phyloP scores from a whole-genome alignment of 73 alveolate genomes.

The Tetrahymena borealis region DNA sequence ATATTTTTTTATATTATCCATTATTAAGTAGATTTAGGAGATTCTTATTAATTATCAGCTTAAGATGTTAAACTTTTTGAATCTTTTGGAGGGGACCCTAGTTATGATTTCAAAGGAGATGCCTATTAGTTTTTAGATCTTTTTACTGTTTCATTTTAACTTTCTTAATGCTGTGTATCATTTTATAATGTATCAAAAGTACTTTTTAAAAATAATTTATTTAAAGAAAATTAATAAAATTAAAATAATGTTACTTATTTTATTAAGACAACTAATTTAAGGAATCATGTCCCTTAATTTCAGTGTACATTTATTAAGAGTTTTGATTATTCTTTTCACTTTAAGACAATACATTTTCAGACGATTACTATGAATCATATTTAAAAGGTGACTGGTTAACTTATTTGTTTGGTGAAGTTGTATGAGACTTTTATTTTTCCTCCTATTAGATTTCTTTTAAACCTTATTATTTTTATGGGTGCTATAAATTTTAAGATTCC shows the following conservation, averaged over 20 bases:
- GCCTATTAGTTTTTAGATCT: not conserved
- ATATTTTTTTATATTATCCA: not conserved
- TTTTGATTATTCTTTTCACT: not conserved
- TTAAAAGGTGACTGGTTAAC: not conserved
- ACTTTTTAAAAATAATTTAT: not conserved
- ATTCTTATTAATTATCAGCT: not conserved
- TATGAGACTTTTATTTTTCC: not conserved
- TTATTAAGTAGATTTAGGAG: not conserved
- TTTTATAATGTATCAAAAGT: not conserved
- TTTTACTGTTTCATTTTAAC: not conserved
- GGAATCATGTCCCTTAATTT: not conserved
- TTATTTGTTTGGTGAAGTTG: not conserved
- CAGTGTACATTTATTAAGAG: not conserved
- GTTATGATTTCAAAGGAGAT: not conserved
- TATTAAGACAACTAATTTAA: not conserved
- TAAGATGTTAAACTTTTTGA: not conserved
- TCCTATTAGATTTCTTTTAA: not conserved
- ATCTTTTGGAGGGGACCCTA: not conserved
- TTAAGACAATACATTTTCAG: not conserved
- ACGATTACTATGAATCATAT: not conserved
- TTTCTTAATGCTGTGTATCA: not conserved
- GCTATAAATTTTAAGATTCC: not conserved
- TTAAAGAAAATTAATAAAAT: not conserved
- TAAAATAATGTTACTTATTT: not conserved
- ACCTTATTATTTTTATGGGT: not conserved